Percentiles rank a stretch among this genome's conserved stretches.
phyloP scores from a whole-genome alignment of 2,329 filamentous ascomycete genomes.

The Alternaria sp. region DNA sequence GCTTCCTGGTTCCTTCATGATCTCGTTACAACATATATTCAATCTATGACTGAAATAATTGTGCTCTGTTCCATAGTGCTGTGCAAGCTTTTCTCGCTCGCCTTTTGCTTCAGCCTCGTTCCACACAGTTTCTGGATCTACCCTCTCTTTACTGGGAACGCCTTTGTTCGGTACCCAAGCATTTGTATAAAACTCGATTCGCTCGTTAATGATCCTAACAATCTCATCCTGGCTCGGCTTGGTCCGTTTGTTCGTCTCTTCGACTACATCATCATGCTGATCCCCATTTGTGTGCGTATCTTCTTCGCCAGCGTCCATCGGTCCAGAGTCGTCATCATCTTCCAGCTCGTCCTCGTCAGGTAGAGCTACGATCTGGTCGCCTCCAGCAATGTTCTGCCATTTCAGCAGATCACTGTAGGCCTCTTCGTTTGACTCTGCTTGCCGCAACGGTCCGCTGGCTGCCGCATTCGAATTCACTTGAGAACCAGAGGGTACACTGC shows the following conservation, averaged over 20 bases:
- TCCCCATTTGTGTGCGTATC: slow-evolving; percentile 1
- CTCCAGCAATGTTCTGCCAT: slow-evolving; percentile 17
- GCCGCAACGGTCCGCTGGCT: background rate
- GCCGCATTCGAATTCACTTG: background rate
- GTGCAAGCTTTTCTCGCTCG: slow-evolving; percentile 18
- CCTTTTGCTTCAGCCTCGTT: slow-evolving; percentile 29
- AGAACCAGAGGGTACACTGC: background rate
- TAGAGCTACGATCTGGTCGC: slow-evolving; percentile 16
- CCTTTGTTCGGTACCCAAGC: slow-evolving; percentile 34
- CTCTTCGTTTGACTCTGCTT: background rate
- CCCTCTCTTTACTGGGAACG: slow-evolving; percentile 10
- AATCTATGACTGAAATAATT: slow-evolving; percentile 28
- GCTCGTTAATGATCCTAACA: slow-evolving; percentile 38
- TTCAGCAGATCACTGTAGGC: slow-evolving; percentile 44
- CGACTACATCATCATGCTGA: slow-evolving; percentile 6
- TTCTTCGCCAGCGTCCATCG: slow-evolving; percentile 18
- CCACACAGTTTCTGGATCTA: slow-evolving; percentile 31
- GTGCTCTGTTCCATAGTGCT: slow-evolving; percentile 23
- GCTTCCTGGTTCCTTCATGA: slow-evolving; percentile 56
- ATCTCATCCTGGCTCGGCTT: slow-evolving; percentile 28
- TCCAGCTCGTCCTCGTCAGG: slow-evolving; percentile 13
- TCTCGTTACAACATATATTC: slow-evolving; percentile 30
- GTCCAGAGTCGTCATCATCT: slow-evolving; percentile 16
- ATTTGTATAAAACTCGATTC: slow-evolving; percentile 28
- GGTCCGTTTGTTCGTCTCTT: slow-evolving; percentile 1